Evolutionary conservation across 441 rosid species (phyloP).

Genomic region (Jatropha multifida): DNA sequence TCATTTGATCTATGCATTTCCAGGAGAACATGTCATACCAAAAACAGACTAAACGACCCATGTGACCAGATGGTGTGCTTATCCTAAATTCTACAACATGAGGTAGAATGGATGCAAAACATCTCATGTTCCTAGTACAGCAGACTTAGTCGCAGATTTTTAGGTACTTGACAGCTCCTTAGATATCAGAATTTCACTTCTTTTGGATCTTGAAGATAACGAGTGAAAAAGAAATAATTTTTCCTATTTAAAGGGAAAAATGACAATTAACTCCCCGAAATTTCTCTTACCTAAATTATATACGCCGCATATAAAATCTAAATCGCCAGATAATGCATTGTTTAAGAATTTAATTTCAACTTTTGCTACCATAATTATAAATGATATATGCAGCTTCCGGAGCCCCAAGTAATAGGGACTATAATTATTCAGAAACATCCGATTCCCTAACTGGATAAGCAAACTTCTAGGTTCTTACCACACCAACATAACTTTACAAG

Average conservation of each 20-base stretch:
- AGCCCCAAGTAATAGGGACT: neutral
- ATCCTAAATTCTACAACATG: neutral
- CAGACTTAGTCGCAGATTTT: no score
- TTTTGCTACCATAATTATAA: neutral
- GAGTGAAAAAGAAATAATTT: neutral
- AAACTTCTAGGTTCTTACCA: neutral
- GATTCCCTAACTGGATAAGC: neutral
- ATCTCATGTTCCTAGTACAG: no score
- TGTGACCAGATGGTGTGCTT: neutral
- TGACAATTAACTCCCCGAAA: no score
- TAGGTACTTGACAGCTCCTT: no score
- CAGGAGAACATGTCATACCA: neutral
- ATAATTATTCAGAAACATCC: conserved; percentile 1
- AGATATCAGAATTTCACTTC: neutral
- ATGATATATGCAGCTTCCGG: neutral
- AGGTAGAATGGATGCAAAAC: neutral
- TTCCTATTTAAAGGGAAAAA: no score
- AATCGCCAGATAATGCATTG: neutral
- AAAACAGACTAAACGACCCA: neutral
- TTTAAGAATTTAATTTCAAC: neutral
- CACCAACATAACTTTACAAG: no score
- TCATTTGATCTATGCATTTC: conserved; percentile 9
- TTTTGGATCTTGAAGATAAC: neutral
- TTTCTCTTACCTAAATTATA: no score
- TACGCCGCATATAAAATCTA: neutral